Evolutionary conservation across 768 basidiomycete species (phyloP), one percentile per base, ranked within the genome.

Genomic region (Leccinum obscurum): DNA sequence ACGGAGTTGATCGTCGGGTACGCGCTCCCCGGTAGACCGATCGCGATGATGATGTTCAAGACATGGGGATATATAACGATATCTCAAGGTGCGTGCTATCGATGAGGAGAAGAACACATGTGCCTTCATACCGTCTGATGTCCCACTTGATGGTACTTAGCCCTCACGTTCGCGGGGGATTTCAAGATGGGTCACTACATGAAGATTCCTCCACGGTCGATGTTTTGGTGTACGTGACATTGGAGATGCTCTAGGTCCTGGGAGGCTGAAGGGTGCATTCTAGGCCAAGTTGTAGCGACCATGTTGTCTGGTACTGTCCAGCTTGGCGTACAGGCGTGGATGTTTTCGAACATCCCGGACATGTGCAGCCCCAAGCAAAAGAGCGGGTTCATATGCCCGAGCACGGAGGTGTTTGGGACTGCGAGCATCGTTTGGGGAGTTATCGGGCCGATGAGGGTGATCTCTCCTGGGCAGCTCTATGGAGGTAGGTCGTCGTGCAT

Each of bases 11-110:
- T 92, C 48, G 81, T 86, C 54, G 89, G 90, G 15, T 76, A 75
- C 49, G 69, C 75, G 10, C 70, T 81, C 24, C 81, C 81, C 67
- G 90, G 90, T 15, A 82, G 81, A 54, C 88, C 90, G 3, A 81
- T 90, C 59, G 88, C 89, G 0, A 85, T 89, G 83, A 88, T 90
- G 89, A 85, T 90, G 82, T 89, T 86, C 78, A 88, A 87, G 76
- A 86, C 82, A 4, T 89, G 82, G 75, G 86, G 85, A n/a, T 89
- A 88, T 68, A 81, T 87, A 49, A 83, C 85, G 1, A 83, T 87
- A 83, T 63, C 76, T 22, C 81, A 82, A 77, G 69, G 69, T 63
- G 13, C 10, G 62, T 34, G 35, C 20, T 13, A 4, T 49, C 34
- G 11, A 34, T 26, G 37, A 14, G 13, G 9, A 15, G 10, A 24